Evolutionary conservation across 768 basidiomycete genomes (phyloP).

Genomic region (Hericium coralloides): DNA sequence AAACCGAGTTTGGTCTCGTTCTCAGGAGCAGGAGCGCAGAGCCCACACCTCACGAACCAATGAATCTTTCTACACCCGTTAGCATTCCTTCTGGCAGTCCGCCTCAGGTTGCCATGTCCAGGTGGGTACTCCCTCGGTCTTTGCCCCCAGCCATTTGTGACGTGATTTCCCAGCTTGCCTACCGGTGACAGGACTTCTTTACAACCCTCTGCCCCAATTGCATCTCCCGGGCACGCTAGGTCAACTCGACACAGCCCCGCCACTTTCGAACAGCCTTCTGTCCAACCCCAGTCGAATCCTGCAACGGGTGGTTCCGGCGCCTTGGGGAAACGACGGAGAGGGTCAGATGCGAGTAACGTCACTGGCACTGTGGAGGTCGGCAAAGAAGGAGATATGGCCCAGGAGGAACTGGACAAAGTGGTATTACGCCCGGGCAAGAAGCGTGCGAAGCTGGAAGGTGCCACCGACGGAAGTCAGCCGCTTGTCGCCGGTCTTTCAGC

Average conservation of each 20-base stretch:
- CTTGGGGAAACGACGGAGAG: constrained; percentile 62
- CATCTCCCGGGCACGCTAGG: constrained; percentile 1
- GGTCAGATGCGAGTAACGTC: constrained; percentile 35
- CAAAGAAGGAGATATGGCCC: constrained; percentile 28
- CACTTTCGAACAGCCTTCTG: constrained; percentile 12
- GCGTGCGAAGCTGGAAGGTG: constrained; percentile 30
- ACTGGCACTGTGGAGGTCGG: constrained; percentile 33
- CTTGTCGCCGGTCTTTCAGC: constrained; percentile 8
- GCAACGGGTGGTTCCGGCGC: constrained; percentile 13
- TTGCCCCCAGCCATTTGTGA: background rate
- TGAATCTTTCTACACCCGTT: constrained; percentile 2
- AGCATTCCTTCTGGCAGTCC: constrained; percentile 3
- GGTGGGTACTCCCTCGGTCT: constrained; percentile 2
- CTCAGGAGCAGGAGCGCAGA: constrained; percentile 3
- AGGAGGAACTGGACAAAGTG: constrained; percentile 29
- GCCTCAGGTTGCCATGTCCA: background rate
- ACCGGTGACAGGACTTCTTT: background rate
- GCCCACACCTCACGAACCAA: constrained; percentile 4
- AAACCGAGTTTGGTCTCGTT: constrained; percentile 8
- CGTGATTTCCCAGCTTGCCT: background rate
- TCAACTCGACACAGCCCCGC: constrained; percentile 6
- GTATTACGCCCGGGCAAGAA: constrained; percentile 44
- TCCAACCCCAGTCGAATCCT: constrained; percentile 7
- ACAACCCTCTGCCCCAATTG: background rate
- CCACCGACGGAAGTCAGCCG: constrained; percentile 11